phyloP scores from a whole-genome alignment of 176 grass and related monocot species.

The Aegilops tauschii region DNA sequence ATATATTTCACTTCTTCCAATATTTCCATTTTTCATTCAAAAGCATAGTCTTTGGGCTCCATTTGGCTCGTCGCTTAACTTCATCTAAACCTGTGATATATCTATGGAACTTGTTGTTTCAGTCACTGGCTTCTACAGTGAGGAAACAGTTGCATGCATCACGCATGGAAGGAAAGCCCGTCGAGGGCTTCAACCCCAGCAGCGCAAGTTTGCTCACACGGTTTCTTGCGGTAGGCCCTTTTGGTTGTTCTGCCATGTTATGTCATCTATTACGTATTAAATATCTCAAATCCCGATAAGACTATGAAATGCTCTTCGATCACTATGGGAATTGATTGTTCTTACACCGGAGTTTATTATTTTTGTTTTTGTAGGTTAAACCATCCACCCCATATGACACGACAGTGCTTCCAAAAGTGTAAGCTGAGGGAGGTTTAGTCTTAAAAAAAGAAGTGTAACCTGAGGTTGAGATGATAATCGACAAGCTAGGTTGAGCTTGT shows the following conservation, averaged over 20 bases:
- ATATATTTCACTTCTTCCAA: neutral
- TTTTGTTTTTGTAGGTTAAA: slow-evolving; percentile 51
- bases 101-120: slow-evolving; percentile 33
- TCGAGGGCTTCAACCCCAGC: slow-evolving; percentile 35
- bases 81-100: neutral
- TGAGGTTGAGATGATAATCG: neutral
- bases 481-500: slow-evolving; percentile 9
- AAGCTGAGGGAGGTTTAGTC: neutral
- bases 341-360: neutral
- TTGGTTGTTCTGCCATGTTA: neutral
- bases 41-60: neutral
- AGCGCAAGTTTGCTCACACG: slow-evolving; percentile 22
- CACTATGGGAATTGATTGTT: neutral
- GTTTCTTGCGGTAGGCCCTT: slow-evolving; percentile 19
- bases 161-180: slow-evolving; percentile 22
- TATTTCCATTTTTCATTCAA: slow-evolving; percentile 4
- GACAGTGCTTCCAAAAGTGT: slow-evolving; percentile 57
- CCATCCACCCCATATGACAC: slow-evolving; percentile 34
- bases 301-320: neutral
- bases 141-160: slow-evolving; percentile 43
- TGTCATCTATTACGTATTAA: neutral
- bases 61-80: neutral
- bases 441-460: neutral
- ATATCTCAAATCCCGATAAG: neutral
- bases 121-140: slow-evolving; percentile 89